Evolutionary conservation across 768 basidiomycete species (phyloP), one percentile per base, ranked within the genome.

Genomic region (Russula sp.): DNA sequence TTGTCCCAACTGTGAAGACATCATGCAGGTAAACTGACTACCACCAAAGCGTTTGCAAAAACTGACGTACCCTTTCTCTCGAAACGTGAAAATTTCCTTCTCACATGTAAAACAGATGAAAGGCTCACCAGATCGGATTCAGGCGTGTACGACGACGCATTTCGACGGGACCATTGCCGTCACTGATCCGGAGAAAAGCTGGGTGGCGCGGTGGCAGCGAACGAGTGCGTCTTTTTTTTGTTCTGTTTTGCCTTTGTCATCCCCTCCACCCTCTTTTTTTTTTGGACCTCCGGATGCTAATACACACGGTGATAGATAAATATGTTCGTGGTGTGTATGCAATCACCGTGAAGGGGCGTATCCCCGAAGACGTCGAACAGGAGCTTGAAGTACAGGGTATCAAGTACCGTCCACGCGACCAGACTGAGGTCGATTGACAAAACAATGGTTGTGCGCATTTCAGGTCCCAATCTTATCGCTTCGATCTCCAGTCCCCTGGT

Each of bases 201-300:
- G 97, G 97, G 94, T 98, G 7, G 91, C 92, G 8, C 84, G 90
- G 69, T 99, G 95, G 94, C 95, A 99, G 75, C 79, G 96, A 73
- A 93, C 89, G 69, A 85, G 96, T 95, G 69, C 67, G 88, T 81
- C 26, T 16, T 13, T 1, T 60, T 48, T 34, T 60, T 52, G 22
- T 24, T 16, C 11, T n/a, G 22, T 34, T 26, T 26, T 65, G 30
- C 57, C 50, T 28, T 34, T 57, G 48, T 42, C 42, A n/a, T 44
- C n/a, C 46, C 6, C 22, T 48, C 44, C 1, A 30, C 2, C 28
- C 28, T 30, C 5, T 30, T 30, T 11, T 36, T 36, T 46, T 46
- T n/a, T 44, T 44, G 10, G n/a, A 9, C 50, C 55, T 50, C 56
- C 48, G 55, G 57, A 48, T 49, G 5, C 13, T 36, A 26, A 28